Percentiles rank a stretch among this genome's conserved stretches.
These are phyloP conservation scores for Spencermartinsiella ligniputridi DNA, from an alignment of 1,139 yeast species.

Conservation along the genomic window DNA sequence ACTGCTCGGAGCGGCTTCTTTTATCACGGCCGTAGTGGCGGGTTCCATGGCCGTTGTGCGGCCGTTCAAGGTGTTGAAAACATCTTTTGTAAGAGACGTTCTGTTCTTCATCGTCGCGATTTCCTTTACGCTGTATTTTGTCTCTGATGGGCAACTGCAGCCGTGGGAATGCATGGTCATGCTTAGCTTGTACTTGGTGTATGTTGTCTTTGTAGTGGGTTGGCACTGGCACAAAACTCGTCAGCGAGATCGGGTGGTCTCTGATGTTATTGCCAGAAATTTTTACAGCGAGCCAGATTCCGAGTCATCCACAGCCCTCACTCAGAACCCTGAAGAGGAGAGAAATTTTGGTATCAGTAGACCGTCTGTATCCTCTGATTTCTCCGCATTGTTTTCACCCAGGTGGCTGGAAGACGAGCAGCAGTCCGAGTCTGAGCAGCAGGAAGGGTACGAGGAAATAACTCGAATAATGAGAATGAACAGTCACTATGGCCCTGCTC, in stretches of 20 bases:
- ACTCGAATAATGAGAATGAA: slow-evolving; percentile 28
- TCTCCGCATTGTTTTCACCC: neutral
- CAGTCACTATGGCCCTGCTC: slow-evolving; percentile 9
- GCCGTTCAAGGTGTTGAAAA: slow-evolving; percentile 57
- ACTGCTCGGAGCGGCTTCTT: slow-evolving; percentile 77
- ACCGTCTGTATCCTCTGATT: neutral
- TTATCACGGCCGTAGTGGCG: slow-evolving; percentile 68
- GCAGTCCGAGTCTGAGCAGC: slow-evolving; percentile 21
- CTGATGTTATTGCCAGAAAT: slow-evolving; percentile 27
- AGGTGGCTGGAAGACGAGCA: slow-evolving; percentile 6
- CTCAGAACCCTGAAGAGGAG: slow-evolving; percentile 20
- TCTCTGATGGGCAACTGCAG: slow-evolving; percentile 45
- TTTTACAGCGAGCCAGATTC: slow-evolving; percentile 28
- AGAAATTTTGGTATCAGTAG: neutral
- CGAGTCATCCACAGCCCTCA: slow-evolving; percentile 17
- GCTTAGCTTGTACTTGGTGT: slow-evolving; percentile 47
- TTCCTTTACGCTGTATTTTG: slow-evolving; percentile 39
- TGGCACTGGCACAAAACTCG: slow-evolving; percentile 16
- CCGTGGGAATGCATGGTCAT: slow-evolving; percentile 45
- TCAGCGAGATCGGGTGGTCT: slow-evolving; percentile 20
- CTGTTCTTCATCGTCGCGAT: slow-evolving; percentile 48
- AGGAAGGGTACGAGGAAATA: slow-evolving; percentile 27
- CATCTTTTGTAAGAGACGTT: slow-evolving; percentile 52
- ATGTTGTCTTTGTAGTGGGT: slow-evolving; percentile 45
- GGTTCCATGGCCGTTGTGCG: slow-evolving; percentile 68